These are phyloP conservation scores for Xylariaceae sp. DNA, from an alignment of 2,329 filamentous ascomycete genomes.

Conservation along the genomic window DNA sequence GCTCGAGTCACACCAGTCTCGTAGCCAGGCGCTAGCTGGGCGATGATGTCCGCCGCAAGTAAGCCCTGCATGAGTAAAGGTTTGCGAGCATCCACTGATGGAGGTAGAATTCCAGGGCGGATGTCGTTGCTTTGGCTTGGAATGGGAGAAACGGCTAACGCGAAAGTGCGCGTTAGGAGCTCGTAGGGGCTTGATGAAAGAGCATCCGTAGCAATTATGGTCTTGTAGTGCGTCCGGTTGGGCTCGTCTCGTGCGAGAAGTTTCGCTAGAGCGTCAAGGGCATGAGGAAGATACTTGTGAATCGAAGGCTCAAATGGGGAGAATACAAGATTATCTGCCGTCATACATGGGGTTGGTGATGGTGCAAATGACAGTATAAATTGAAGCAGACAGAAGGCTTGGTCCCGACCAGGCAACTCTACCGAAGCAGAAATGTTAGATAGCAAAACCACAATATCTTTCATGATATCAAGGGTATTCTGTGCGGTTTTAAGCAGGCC, in stretches of 20 bases:
- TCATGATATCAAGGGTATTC: slow-evolving; percentile 96
- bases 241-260: slow-evolving; percentile 91
- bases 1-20: slow-evolving; percentile 75
- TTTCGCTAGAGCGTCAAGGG: slow-evolving; percentile 90
- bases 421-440: slow-evolving; percentile 86
- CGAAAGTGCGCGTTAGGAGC: slow-evolving; percentile 86
- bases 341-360: slow-evolving; percentile 68
- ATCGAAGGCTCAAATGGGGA: slow-evolving; percentile 78
- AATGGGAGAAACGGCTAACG: slow-evolving; percentile 81
- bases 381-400: slow-evolving; percentile 84
- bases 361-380: slow-evolving; percentile 93
- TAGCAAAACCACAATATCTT: slow-evolving; percentile 86
- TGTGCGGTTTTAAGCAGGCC: slow-evolving; percentile 81
- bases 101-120: slow-evolving; percentile 65
- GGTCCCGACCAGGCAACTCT: slow-evolving; percentile 83
- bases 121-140: slow-evolving; percentile 68
- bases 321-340: slow-evolving; percentile 72
- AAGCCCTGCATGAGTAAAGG: slow-evolving; percentile 92
- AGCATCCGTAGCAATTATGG: slow-evolving; percentile 78
- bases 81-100: slow-evolving; percentile 81
- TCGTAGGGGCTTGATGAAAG: slow-evolving; percentile 72
- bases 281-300: slow-evolving; percentile 88
- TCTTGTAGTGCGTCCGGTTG: slow-evolving; percentile 83
- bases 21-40: slow-evolving; percentile 73
- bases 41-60: slow-evolving; percentile 86